Base-by-base conservation (phyloP, 345 rosid genomes). In the Turritis glabra region DNA sequence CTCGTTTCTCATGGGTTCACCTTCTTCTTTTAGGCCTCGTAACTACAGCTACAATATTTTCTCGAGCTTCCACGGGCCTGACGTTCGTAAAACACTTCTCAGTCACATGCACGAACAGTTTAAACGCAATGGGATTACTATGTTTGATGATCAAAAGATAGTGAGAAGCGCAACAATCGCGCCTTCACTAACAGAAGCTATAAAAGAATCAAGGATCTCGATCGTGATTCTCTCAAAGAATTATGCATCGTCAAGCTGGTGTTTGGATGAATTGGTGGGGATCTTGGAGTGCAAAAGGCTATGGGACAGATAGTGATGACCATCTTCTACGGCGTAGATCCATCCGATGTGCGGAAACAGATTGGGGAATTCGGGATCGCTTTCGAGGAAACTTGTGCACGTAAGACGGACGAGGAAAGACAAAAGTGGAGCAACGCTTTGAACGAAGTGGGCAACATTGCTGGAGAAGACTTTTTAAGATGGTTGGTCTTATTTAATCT, bases 221-320 rank as follows among this genome's bases (percentile, higher is more conserved):
- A 35, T 72, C 2, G n/a, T 72, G 11, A 29, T 72, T 35, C 44
- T 60, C 38, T 71, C 76, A 2, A 60, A 15, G 15, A 8, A 71
- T 1, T 71, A 58, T 14, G 75, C 58, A 7, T 59, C 76, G 0
- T 72, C 68, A 29, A 47, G 43, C 3, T 72, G 76, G 69, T 72
- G 77, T 47, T 64, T 73, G 70, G 69, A 73, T 22, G 77, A 73
- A 43, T 50, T 73, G 26, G 15, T 51, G 7, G 11, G 63, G 54
- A 73, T 73, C 12, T 29, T 60, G 6, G 10, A 64, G 15, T 62
- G 68, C 43, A 75, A 5, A 12, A 26, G 59, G 27, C 1, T 3
- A 30, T 21, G 1, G 29, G 51, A 19, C 29, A 76, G 12, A 41
- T 69, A 2, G 79, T 61, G 18, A 17, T 75, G 44, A 65, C 69